Conservation (phyloP, 1,139 yeast species). For the Magnusiomyces ingens region DNA sequence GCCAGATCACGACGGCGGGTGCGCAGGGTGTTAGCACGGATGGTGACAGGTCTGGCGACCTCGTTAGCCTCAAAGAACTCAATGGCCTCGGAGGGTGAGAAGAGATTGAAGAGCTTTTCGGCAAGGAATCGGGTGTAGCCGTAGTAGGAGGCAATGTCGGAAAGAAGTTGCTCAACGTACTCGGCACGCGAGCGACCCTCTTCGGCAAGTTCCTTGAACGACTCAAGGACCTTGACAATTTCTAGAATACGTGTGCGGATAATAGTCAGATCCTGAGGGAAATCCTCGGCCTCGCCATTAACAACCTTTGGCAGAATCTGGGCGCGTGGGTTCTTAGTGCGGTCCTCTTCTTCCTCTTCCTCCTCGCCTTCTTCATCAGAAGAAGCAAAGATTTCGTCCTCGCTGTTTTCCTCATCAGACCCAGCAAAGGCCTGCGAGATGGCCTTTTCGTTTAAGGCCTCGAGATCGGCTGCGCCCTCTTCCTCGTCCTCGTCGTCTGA, state of each 20-base stretch:
- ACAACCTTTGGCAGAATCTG: slow-evolving; percentile 46
- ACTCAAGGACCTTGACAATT: slow-evolving; percentile 90
- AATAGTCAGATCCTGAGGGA: slow-evolving; percentile 68
- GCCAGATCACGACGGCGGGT: slow-evolving; percentile 95
- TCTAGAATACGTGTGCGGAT: slow-evolving; percentile 93
- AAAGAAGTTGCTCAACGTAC: slow-evolving; percentile 16
- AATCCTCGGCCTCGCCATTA: slow-evolving; percentile 48
- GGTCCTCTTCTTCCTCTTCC: slow-evolving; percentile 26
- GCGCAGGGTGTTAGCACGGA: slow-evolving; percentile 90
- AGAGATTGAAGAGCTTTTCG: slow-evolving; percentile 82
- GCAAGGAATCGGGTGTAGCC: slow-evolving; percentile 97
- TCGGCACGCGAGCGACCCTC: slow-evolving; percentile 38
- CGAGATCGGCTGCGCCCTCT: slow-evolving; percentile 47
- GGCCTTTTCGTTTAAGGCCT: slow-evolving; percentile 37
- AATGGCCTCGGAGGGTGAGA: slow-evolving; percentile 93
- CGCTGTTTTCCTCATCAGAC: slow-evolving; percentile 29
- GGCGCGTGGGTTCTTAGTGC: slow-evolving; percentile 27
- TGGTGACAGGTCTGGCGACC: slow-evolving; percentile 91
- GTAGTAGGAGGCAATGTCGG: slow-evolving; percentile 71
- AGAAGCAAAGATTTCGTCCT: slow-evolving; percentile 15
- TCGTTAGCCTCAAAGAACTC: slow-evolving; percentile 99
- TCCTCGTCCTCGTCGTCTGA: slow-evolving; percentile 81
- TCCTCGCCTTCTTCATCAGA: slow-evolving; percentile 24
- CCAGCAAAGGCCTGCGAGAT: slow-evolving; percentile 81
- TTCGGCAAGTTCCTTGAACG: slow-evolving; percentile 77